Evolutionary conservation across 495 filamentous ascomycete genomes (phyloP).

Genomic region (Polyplosphaeria fusca): DNA sequence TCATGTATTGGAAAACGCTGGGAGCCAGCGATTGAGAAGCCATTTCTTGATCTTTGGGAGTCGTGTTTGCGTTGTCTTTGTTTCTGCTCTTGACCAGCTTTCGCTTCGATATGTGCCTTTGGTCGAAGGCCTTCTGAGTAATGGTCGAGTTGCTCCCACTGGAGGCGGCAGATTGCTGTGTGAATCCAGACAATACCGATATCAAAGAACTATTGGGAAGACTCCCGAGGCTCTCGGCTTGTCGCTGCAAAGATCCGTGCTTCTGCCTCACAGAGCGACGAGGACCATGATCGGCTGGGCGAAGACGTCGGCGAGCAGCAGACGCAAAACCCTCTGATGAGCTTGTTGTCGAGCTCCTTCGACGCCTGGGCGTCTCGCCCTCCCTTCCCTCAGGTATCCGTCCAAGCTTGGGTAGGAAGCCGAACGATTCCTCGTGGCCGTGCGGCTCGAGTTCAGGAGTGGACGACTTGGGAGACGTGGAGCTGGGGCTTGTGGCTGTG

Average conservation of each 20-base stretch:
- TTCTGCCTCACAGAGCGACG: slow-evolving; percentile 27
- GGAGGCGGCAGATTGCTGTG: slow-evolving; percentile 36
- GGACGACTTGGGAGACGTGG: slow-evolving; percentile 4
- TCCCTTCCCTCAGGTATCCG: slow-evolving; percentile 39
- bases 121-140: slow-evolving; percentile 41
- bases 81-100: slow-evolving; percentile 18
- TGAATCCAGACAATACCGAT: slow-evolving; percentile 38
- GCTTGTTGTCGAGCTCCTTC: slow-evolving; percentile 13
- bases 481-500: neutral
- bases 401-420: slow-evolving; percentile 38
- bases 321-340: slow-evolving; percentile 1
- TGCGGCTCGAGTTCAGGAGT: neutral
- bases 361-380: slow-evolving; percentile 13
- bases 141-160: slow-evolving; percentile 43
- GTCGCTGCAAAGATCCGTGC: slow-evolving; percentile 30
- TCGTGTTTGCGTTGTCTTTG: neutral
- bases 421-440: slow-evolving; percentile 1
- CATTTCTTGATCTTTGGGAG: slow-evolving; percentile 7
- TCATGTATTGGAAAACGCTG: slow-evolving; percentile 39
- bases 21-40: slow-evolving; percentile 6
- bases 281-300: slow-evolving; percentile 12
- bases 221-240: slow-evolving; percentile 31
- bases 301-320: slow-evolving; percentile 2
- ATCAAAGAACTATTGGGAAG: slow-evolving; percentile 39
- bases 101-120: slow-evolving; percentile 6